Base-by-base conservation (phyloP, 2,329 filamentous ascomycete genomes). In the Graphiopsis chlorocephala region DNA sequence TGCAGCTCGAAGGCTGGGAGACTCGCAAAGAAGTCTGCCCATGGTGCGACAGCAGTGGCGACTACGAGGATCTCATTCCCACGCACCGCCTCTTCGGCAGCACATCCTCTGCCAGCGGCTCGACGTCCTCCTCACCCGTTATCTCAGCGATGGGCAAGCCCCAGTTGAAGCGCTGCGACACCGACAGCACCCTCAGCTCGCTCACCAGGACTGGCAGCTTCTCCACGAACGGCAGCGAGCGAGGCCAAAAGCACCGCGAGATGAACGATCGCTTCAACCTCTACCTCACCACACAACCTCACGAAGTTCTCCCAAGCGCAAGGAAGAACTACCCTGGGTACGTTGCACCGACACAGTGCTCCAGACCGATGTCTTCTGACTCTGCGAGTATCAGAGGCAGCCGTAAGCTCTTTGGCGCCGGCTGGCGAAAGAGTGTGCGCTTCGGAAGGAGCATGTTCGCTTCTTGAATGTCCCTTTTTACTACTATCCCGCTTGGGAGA, bases 1-100 rank as follows among this genome's bases (percentile, higher is more conserved):
- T 83, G 38, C 75, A 75, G 47, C 75, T 83, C 59, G 76, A 80
- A 67, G 81, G 81, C 60, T 83, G 81, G 81, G 81, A 83, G 72
- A 80, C 77, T 67, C 79, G 81, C 67, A 77, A 76, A 66, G 76
- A 79, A 57, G 75, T 75, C 68, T 83, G 81, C 69, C 81, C 81
- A 12, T 83, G 79, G 76, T 83, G 81, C 72, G 69, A 71, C 65
- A 65, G 64, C 45, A 31, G n/a, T 53, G 64, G 45, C 17, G 33
- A 15, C 25, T 33, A 29, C 52, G 62, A 53, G 23, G 74, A 74
- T 42, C 71, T 69, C 60, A 73, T 80, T 53, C 76, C 78, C n/a
- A 81, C 81, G 35, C 82, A 82, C 70, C 74, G 78, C 35, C 77
- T 83, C 56, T 79, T 83, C n/a, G 81, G 80, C 66, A 78, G 78